Base-by-base conservation (phyloP, 2,329 filamentous ascomycete species). In the Domatiomyces catenatus region DNA sequence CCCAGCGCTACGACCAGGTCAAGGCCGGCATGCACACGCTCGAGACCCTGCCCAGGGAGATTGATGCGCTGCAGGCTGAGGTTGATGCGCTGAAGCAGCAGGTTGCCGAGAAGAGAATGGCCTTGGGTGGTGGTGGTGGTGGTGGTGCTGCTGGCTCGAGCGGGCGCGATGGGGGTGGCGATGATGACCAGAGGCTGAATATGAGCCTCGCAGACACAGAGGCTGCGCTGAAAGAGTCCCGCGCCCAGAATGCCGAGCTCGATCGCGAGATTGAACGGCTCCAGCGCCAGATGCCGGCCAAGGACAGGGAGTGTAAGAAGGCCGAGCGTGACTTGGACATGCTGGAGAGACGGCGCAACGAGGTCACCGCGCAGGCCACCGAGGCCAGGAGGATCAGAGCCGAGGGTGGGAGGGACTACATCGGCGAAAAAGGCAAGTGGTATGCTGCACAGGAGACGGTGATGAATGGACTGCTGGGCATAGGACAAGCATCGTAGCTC, bases 1-100 rank as follows among this genome's bases (percentile, higher is more conserved):
- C 83, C 56, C 65, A 76, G 54, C 50, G 66, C 70, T 75, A 60
- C 63, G 66, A 69, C 1, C 64, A 62, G n/a, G 71, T 70, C 18
- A 44, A 43, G 7, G 32, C 20, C 56, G 81, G 86, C 0, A 52
- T 67, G 52, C 60, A 59, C 3, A 59, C 68, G 3, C 50, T 72
- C 15, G 62, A 66, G 2, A 64, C 69, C 47, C 63, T 68, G 5
- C 67, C 69, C 48, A 61, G 62, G 1, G 67, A 72, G 53, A 58
- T 72, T 19, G 66, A 67, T 4, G 62, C 64, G n/a, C 53, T 71
- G 20, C 65, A 69, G 53, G 59, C 60, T 10, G 66, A 71, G 53
- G 57, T 71, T 4, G 62, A 64, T 42, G 62, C 63, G 5, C 59
- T 71, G 48, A 66, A 68, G 62, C 74, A 63, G 62, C 61, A 65